phyloP scores from a whole-genome alignment of 1,284 basidiomycete species.

The Kwoniella shivajii region DNA sequence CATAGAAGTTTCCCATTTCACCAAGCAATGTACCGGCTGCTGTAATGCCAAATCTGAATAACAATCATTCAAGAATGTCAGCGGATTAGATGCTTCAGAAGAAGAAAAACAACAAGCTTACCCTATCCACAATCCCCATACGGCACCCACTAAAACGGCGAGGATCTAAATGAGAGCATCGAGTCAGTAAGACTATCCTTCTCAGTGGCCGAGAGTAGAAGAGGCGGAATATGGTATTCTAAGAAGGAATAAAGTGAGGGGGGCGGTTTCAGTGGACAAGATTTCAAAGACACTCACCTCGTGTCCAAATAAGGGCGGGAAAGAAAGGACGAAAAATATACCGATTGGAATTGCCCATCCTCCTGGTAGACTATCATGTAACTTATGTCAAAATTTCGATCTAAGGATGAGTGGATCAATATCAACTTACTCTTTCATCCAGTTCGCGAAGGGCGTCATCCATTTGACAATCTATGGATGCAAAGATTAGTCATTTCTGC shows the following conservation, averaged over 20 bases:
- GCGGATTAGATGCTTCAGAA: not conserved
- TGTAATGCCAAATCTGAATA: conserved; percentile 49
- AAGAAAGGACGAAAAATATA: conserved; percentile 49
- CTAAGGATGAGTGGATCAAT: not conserved
- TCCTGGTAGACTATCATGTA: conserved; percentile 47
- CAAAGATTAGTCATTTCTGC: not conserved
- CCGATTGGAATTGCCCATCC: conserved; percentile 84
- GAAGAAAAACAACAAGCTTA: not conserved
- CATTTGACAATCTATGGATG: conserved; percentile 64
- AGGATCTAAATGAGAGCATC: conserved; percentile 47
- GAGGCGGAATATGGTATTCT: conserved; percentile 2
- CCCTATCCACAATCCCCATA: conserved; percentile 48
- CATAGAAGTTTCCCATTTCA: conserved; percentile 49
- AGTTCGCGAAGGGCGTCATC: conserved; percentile 66
- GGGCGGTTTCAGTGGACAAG: no score
- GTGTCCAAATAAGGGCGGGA: conserved; percentile 53
- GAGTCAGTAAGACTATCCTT: no score
- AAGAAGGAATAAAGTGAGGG: not conserved
- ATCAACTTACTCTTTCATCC: conserved; percentile 62
- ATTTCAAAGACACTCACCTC: conserved; percentile 42
- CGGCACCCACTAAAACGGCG: conserved; percentile 47
- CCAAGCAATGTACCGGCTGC: conserved; percentile 48
- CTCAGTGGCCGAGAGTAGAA: no score
- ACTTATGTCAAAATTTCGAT: not conserved
- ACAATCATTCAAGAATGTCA: not conserved